These are phyloP conservation scores for Hibiscus trionum DNA, from an alignment of 345 rosid genomes.

Conservation along the genomic window DNA sequence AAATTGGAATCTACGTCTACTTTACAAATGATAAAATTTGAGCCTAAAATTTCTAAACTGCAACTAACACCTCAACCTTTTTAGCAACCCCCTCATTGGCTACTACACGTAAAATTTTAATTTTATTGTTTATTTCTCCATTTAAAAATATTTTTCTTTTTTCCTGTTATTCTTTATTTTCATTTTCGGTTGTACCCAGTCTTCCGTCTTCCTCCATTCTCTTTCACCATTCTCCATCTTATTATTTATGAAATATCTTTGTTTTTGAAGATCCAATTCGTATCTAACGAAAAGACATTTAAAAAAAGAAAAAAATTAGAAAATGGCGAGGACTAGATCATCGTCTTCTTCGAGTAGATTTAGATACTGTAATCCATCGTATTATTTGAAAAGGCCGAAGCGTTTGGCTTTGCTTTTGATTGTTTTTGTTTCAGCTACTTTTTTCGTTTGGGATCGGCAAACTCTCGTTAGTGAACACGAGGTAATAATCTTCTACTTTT, in stretches of 20 bases:
- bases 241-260: neutral
- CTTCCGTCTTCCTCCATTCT: neutral
- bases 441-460: slow-evolving; percentile 68
- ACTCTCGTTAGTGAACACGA: slow-evolving; percentile 57
- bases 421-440: slow-evolving; percentile 37
- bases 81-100: too few relatives aligned
- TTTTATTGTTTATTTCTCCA: neutral
- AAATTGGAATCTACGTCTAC: too few relatives aligned
- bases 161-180: neutral
- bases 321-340: slow-evolving; percentile 36
- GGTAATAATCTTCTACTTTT: slow-evolving; percentile 20
- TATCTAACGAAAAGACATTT: neutral
- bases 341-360: slow-evolving; percentile 30
- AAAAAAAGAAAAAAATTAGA: neutral
- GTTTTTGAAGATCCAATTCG: neutral
- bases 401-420: slow-evolving; percentile 56
- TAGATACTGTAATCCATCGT: slow-evolving; percentile 51
- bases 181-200: neutral
- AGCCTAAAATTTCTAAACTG: too few relatives aligned
- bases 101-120: neutral
- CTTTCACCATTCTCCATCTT: neutral
- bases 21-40: too few relatives aligned
- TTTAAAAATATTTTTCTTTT: neutral
- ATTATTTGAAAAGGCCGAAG: slow-evolving; percentile 58
- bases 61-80: too few relatives aligned